Conservation (phyloP, 768 basidiomycete species). For the Tricholoma hemisulphureum region DNA sequence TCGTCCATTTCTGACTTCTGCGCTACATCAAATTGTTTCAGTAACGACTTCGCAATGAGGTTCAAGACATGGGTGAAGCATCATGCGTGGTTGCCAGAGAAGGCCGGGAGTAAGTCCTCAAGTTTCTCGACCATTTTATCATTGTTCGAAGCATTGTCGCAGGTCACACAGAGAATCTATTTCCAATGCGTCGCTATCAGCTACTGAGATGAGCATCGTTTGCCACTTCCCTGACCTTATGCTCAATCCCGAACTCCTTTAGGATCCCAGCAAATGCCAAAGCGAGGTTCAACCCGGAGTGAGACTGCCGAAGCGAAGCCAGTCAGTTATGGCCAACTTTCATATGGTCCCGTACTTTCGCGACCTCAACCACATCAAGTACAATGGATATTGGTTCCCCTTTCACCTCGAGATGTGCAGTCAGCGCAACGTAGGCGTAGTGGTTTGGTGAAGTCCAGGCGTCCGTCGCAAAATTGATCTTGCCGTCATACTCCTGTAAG, state of each 20-base stretch:
- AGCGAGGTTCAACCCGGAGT: slow-evolving; percentile 28
- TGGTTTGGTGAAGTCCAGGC: slow-evolving; percentile 37
- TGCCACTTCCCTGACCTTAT: slow-evolving; percentile 24
- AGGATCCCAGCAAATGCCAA: slow-evolving; percentile 25
- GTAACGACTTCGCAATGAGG: background rate
- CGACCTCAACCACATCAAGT: slow-evolving; percentile 35
- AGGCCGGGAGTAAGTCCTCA: slow-evolving; percentile 24
- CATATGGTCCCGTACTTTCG: slow-evolving; percentile 6
- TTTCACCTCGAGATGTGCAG: slow-evolving; percentile 29
- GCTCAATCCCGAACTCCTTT: slow-evolving; percentile 26
- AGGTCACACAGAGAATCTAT: too few relatives aligned
- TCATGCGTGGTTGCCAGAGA: slow-evolving; percentile 17
- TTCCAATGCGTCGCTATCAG: too few relatives aligned
- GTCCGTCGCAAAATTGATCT: slow-evolving; percentile 33
- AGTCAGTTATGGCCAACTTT: background rate
- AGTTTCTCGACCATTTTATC: background rate
- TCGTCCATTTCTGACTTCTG: slow-evolving; percentile 36
- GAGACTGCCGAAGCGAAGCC: slow-evolving; percentile 15
- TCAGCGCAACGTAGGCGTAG: slow-evolving; percentile 24
- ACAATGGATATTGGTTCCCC: slow-evolving; percentile 21
- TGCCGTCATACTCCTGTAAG: slow-evolving; percentile 27
- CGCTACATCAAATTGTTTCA: slow-evolving; percentile 21
- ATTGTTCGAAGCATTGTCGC: background rate
- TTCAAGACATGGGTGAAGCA: background rate
- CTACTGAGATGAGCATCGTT: too few relatives aligned